Conservation (phyloP, 257 asterid species). For the Forsythia viridissima region DNA sequence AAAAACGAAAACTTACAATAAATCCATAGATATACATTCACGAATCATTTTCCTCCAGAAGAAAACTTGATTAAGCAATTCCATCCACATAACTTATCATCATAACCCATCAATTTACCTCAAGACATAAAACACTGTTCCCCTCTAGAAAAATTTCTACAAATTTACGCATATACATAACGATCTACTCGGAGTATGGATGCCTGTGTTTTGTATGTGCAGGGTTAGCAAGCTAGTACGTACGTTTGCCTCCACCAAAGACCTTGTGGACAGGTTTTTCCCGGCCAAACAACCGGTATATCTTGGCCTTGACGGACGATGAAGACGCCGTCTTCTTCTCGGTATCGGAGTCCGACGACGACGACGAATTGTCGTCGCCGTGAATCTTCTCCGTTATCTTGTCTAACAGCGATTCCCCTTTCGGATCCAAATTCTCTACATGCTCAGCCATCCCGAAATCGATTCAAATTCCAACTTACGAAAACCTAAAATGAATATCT, state of each 20-base stretch:
- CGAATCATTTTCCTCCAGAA: background rate
- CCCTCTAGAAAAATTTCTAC: background rate
- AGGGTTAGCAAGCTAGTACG: slow-evolving; percentile 17
- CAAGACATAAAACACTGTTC: background rate
- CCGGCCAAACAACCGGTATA: slow-evolving; percentile 58
- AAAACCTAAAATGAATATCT: background rate
- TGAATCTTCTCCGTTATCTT: slow-evolving; percentile 60
- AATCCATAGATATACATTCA: background rate
- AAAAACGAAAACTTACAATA: background rate
- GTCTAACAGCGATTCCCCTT: slow-evolving; percentile 65
- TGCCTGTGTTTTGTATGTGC: background rate
- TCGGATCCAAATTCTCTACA: slow-evolving; percentile 62
- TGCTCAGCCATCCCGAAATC: slow-evolving; percentile 69
- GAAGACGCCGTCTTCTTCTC: slow-evolving; percentile 43
- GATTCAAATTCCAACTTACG: slow-evolving; percentile 8
- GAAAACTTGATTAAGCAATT: background rate
- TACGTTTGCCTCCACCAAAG: slow-evolving; percentile 90
- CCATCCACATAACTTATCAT: background rate
- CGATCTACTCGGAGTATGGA: background rate
- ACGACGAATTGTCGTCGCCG: slow-evolving; percentile 42
- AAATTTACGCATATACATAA: background rate
- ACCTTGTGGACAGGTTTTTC: slow-evolving; percentile 78
- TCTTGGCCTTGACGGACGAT: slow-evolving; percentile 51
- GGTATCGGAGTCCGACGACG: slow-evolving; percentile 61
- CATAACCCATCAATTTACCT: background rate